A percentile compares a stretch with the other conserved stretches of the same genome.
phyloP scores from a whole-genome alignment of 2,329 filamentous ascomycete species.

The Arthrobotrys iridis region DNA sequence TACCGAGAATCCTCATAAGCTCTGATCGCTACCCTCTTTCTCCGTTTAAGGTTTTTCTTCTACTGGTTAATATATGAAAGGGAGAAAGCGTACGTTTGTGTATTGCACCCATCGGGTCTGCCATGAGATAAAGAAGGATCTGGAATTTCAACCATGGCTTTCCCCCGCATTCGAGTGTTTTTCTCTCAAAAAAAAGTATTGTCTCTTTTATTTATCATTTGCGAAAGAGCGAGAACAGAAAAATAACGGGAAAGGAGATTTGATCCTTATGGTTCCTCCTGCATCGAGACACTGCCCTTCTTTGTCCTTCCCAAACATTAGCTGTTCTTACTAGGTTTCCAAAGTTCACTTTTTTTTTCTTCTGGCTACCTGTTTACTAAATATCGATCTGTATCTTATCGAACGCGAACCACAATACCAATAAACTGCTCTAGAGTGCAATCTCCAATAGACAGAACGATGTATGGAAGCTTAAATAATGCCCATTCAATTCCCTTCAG shows the following conservation, averaged over 20 bases:
- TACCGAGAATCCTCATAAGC: conserved; percentile 74
- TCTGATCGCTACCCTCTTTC: conserved; percentile 64
- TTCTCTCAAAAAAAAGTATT: conserved; percentile 18
- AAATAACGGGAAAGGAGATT: conserved; percentile 1
- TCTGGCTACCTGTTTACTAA: conserved; percentile 11
- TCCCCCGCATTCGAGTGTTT: conserved; percentile 10
- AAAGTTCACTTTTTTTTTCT: conserved; percentile 18
- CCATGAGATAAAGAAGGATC: conserved; percentile 19
- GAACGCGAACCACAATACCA: conserved; percentile 18
- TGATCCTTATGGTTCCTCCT: not conserved
- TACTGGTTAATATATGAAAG: not conserved
- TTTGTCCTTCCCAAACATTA: conserved; percentile 4
- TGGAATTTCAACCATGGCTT: not conserved
- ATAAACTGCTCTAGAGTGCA: too few relatives aligned
- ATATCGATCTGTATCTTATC: conserved; percentile 47
- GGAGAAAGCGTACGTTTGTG: not conserved
- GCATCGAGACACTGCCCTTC: not conserved
- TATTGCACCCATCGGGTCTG: conserved; percentile 6
- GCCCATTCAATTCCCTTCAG: not conserved
- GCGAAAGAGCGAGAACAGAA: not conserved
- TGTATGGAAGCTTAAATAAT: not conserved
- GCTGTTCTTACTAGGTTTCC: conserved; percentile 1
- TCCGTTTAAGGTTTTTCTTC: not conserved
- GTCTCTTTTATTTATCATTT: conserved; percentile 15
- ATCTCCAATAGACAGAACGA: too few relatives aligned